phyloP scores from a whole-genome alignment of 106 monocot genomes.

The Amphibolis antarctica region DNA sequence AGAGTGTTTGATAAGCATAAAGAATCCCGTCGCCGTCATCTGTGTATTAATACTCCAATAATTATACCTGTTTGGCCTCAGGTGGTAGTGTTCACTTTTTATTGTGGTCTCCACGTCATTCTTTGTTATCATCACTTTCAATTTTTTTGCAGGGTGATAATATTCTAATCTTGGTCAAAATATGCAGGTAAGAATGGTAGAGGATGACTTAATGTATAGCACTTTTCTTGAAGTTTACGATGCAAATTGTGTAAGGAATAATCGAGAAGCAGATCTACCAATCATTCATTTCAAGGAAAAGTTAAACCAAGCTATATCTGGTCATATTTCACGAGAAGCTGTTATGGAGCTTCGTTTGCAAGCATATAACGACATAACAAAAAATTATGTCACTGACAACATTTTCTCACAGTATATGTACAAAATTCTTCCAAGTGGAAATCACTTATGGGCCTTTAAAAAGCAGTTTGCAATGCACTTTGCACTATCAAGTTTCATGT shows the following conservation, averaged over 20 bases:
- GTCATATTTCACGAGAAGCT: conserved; percentile 76
- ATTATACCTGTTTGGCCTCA: conserved; percentile 99
- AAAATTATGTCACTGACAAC: conserved; percentile 65
- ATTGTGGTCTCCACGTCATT: neutral
- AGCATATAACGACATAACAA: conserved; percentile 90
- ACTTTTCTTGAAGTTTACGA: conserved; percentile 98
- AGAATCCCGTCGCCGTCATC: conserved; percentile 82
- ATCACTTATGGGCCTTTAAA: conserved; percentile 97
- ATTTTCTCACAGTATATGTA: conserved; percentile 98
- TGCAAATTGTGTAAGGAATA: conserved; percentile 86
- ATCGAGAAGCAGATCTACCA: conserved; percentile 79
- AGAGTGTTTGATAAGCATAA: conserved; percentile 98
- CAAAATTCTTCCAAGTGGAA: conserved; percentile 90
- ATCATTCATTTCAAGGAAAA: conserved; percentile 91
- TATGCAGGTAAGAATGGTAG: conserved; percentile 93
- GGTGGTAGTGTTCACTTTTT: too few relatives aligned
- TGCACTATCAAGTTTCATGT: conserved; percentile 89
- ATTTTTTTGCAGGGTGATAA: neutral
- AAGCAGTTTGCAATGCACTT: conserved; percentile 92
- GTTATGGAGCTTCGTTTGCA: conserved; percentile 78
- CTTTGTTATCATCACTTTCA: neutral
- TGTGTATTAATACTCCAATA: conserved; percentile 87
- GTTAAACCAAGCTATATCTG: conserved; percentile 83
- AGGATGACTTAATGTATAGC: conserved; percentile 98
- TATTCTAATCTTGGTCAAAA: neutral